These are phyloP conservation scores for Epichloe gansuensis DNA, from an alignment of 2,329 filamentous ascomycete genomes.

Conservation along the genomic window DNA sequence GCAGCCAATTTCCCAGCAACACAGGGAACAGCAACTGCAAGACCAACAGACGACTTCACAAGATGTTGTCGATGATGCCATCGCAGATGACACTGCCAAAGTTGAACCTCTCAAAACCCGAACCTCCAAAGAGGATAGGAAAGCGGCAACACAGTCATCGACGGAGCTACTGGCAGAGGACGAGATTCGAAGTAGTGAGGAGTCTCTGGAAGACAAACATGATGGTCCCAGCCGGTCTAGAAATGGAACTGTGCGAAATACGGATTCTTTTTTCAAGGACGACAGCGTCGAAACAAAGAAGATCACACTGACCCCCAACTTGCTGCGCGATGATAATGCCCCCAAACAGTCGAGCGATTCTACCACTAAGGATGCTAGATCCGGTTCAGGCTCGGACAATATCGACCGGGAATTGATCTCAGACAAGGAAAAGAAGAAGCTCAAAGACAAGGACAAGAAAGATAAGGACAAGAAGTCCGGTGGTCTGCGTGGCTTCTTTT, in stretches of 20 bases:
- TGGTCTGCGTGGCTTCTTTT: slow-evolving; percentile 47
- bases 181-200: slow-evolving; percentile 44
- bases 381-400: slow-evolving; percentile 62
- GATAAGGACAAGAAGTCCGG: slow-evolving; percentile 56
- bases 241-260: slow-evolving; percentile 79
- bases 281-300: slow-evolving; percentile 92
- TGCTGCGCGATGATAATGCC: slow-evolving; percentile 68
- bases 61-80: slow-evolving; percentile 15
- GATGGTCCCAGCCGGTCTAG: slow-evolving; percentile 51
- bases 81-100: slow-evolving; percentile 38
- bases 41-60: slow-evolving; percentile 14
- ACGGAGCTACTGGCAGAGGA: slow-evolving; percentile 21
- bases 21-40: slow-evolving; percentile 17
- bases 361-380: slow-evolving; percentile 34
- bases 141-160: slow-evolving; percentile 19
- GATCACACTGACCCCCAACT: slow-evolving; percentile 87
- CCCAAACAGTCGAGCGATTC: slow-evolving; percentile 38
- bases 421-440: slow-evolving; percentile 65
- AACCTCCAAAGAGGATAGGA: slow-evolving; percentile 26
- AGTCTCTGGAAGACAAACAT: slow-evolving; percentile 45
- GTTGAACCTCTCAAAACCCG: slow-evolving; percentile 43
- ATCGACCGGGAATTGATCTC: slow-evolving; percentile 38
- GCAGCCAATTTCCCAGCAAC: slow-evolving; percentile 19
- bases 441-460: slow-evolving; percentile 58
- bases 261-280: slow-evolving; percentile 95